phyloP scores from a whole-genome alignment of 768 basidiomycete species.

The Ramaria sp. region DNA sequence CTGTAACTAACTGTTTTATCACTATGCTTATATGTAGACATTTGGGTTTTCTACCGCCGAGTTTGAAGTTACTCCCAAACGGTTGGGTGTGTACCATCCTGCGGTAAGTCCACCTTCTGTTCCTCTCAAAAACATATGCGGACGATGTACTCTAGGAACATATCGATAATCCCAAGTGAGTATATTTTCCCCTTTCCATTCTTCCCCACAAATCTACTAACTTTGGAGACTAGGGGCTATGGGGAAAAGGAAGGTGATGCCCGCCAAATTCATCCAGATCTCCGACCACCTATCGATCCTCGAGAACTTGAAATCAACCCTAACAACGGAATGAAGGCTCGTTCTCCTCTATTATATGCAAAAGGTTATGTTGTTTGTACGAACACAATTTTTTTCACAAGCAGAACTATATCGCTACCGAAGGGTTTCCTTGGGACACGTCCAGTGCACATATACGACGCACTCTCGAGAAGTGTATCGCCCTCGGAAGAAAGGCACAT shows the following conservation, averaged over 20 bases:
- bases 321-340: conserved; percentile 72
- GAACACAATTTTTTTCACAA: background rate
- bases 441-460: conserved; percentile 59
- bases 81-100: conserved; percentile 68
- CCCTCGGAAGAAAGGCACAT: conserved; percentile 45
- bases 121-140: background rate
- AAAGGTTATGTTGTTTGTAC: too few relatives aligned
- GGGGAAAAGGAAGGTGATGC: conserved; percentile 58
- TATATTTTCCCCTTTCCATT: background rate
- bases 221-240: conserved; percentile 39
- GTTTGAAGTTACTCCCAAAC: conserved; percentile 62
- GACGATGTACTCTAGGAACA: conserved; percentile 37
- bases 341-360: background rate
- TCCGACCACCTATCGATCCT: conserved; percentile 64
- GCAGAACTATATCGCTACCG: conserved; percentile 72
- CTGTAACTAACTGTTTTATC: background rate
- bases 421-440: conserved; percentile 59
- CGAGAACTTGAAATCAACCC: conserved; percentile 67
- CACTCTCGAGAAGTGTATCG: conserved; percentile 53
- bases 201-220: background rate
- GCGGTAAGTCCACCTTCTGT: conserved; percentile 28
- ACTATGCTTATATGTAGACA: conserved; percentile 29
- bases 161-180: conserved; percentile 68
- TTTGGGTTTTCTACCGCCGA: conserved; percentile 56
- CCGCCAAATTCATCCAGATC: conserved; percentile 54